phyloP scores from a whole-genome alignment of 257 asterid species.

The Przewalskia tangutica region DNA sequence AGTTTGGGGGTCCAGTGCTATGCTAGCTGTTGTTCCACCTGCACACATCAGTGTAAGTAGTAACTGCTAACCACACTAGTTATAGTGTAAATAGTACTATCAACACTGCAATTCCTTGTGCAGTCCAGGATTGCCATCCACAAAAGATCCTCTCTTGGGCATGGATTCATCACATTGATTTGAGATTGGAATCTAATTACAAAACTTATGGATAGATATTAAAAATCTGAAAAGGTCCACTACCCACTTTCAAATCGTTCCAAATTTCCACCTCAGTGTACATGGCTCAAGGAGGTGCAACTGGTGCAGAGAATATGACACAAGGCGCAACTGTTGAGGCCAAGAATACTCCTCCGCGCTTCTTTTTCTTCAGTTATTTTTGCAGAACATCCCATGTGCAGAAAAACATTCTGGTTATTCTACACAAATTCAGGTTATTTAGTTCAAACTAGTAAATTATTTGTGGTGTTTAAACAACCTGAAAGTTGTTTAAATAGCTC shows the following conservation, averaged over 20 bases:
- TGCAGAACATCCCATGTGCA: background rate
- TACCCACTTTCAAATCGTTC: background rate
- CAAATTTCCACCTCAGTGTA: too few relatives aligned
- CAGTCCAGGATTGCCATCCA: too few relatives aligned
- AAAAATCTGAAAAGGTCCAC: too few relatives aligned
- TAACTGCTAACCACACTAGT: background rate
- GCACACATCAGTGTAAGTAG: background rate
- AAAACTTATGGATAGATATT: too few relatives aligned
- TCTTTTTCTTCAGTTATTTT: too few relatives aligned
- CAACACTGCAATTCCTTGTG: too few relatives aligned
- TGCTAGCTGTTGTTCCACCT: background rate
- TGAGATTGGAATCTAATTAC: background rate
- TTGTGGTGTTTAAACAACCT: too few relatives aligned
- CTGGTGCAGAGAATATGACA: too few relatives aligned
- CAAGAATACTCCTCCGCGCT: background rate
- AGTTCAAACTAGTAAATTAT: background rate
- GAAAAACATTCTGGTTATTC: background rate
- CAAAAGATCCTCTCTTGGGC: background rate
- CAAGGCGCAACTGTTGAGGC: background rate
- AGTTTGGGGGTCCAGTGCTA: background rate
- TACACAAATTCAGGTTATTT: background rate
- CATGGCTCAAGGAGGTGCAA: background rate
- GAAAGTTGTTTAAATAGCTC: background rate
- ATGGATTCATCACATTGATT: too few relatives aligned
- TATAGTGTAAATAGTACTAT: too few relatives aligned